phyloP scores from a whole-genome alignment of 352 stramenopile species.

The Phytophthora quininea region DNA sequence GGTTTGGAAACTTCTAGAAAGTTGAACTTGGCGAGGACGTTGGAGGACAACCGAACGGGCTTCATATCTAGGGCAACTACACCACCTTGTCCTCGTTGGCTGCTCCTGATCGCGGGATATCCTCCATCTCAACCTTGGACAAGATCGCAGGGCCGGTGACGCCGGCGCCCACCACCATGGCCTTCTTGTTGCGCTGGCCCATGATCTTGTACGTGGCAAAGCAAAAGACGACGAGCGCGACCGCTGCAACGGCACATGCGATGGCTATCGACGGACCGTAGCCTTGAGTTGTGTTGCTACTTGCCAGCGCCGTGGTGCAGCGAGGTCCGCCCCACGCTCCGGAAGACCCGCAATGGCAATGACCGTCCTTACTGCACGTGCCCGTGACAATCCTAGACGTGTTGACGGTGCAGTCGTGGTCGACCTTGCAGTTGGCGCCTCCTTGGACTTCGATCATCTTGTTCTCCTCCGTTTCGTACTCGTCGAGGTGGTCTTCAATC shows the following conservation, averaged over 20 bases:
- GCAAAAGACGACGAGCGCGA: conserved; percentile 19
- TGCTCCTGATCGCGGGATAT: conserved; percentile 17
- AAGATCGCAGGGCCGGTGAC: conserved; percentile 21
- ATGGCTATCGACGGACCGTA: conserved; percentile 50
- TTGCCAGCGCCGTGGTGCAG: conserved; percentile 41
- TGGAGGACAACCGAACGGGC: no score
- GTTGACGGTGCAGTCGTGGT: conserved; percentile 52
- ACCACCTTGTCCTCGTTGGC: conserved; percentile 25
- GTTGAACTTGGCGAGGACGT: no score
- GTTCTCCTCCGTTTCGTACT: conserved; percentile 57
- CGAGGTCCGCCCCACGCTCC: conserved; percentile 49
- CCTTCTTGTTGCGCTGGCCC: conserved; percentile 28
- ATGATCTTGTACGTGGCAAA: conserved; percentile 34
- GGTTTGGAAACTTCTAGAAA: no score
- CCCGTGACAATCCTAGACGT: conserved; percentile 44
- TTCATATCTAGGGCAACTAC: conserved; percentile 3
- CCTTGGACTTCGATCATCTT: conserved; percentile 45
- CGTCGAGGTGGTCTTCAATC: conserved; percentile 57
- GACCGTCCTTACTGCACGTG: conserved; percentile 30
- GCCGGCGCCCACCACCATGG: conserved; percentile 18
- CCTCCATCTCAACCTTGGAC: conserved; percentile 34
- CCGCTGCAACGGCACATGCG: conserved; percentile 17
- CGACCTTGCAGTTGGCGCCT: conserved; percentile 41
- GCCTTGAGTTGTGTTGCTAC: conserved; percentile 31
- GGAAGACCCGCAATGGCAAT: conserved; percentile 40